A percentile compares a stretch with the other conserved stretches of the same genome.
Evolutionary conservation across 768 basidiomycete genomes (phyloP).

Genomic region (Tubosaeta brunneosetosa): DNA sequence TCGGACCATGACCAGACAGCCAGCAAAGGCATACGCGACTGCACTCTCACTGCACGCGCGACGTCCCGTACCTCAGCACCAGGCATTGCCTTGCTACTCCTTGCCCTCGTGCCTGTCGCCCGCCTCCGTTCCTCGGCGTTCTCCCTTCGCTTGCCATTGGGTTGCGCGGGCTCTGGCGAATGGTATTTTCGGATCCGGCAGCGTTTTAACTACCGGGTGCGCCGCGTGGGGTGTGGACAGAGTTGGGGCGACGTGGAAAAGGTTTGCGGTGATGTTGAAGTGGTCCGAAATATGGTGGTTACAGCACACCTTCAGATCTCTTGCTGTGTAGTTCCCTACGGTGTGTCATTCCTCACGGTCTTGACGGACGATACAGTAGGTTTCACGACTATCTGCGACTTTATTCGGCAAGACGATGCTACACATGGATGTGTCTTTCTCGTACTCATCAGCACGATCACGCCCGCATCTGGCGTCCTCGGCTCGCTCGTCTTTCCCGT

Average conservation of each 20-base stretch:
- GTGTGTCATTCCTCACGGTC: no score
- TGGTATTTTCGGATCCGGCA: no score
- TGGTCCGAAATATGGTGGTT: slow-evolving; percentile 69
- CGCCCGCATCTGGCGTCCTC: slow-evolving; percentile 71
- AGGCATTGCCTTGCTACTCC: slow-evolving; percentile 76
- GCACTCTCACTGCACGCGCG: no score
- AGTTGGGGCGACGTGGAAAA: slow-evolving; percentile 72
- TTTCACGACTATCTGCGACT: no score
- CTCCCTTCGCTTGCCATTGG: slow-evolving; percentile 81
- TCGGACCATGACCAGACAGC: slow-evolving; percentile 42
- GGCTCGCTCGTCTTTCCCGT: slow-evolving; percentile 81
- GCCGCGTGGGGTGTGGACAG: slow-evolving; percentile 27
- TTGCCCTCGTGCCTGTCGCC: slow-evolving; percentile 77
- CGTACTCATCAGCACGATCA: slow-evolving; percentile 75
- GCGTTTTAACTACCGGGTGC: slow-evolving; percentile 57
- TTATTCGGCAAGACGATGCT: no score
- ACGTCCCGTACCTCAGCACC: no score
- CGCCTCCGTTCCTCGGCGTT: slow-evolving; percentile 69
- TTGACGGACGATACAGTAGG: no score
- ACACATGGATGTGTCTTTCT: no score
- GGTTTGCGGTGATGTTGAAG: slow-evolving; percentile 69
- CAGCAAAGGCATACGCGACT: no score
- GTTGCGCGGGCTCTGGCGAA: no score
- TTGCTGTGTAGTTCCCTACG: no score
- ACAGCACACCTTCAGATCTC: no score